Evolutionary conservation across 305 asterid species (phyloP).

Genomic region (Solanum hybrid): DNA sequence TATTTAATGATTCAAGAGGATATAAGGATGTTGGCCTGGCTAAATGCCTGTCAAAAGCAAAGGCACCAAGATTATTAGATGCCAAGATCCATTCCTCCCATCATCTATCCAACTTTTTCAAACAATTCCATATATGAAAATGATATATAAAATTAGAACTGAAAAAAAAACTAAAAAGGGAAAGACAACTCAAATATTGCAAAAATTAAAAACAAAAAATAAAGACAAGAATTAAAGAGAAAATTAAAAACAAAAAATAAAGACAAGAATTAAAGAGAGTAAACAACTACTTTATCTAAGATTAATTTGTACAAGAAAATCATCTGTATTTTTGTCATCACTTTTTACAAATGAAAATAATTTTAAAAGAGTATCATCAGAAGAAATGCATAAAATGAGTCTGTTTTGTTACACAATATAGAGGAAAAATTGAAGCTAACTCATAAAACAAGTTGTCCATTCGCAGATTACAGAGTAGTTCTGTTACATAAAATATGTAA

Average conservation of each 20-base stretch:
- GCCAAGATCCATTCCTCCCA: neutral
- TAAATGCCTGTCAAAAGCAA: slow-evolving; percentile 35
- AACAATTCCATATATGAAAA: neutral
- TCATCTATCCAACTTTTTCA: neutral
- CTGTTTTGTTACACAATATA: neutral
- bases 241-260: neutral
- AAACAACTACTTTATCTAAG: neutral
- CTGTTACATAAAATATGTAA: neutral
- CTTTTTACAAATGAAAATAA: neutral
- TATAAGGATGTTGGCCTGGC: slow-evolving; percentile 56
- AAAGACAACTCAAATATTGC: neutral
- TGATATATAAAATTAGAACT: neutral
- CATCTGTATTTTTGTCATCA: neutral
- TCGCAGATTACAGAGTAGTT: neutral
- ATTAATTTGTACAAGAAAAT: neutral
- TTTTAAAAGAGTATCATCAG: neutral
- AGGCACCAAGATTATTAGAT: neutral
- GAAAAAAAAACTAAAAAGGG: neutral
- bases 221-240: too few relatives aligned
- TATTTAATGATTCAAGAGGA: slow-evolving; percentile 36
- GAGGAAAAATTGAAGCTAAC: neutral
- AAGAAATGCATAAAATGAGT: neutral
- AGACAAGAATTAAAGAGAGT: neutral
- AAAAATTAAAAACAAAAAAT: neutral
- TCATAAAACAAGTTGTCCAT: neutral